Percentiles rank a stretch among this genome's conserved stretches.
Conservation (phyloP, 169 alveolate species). For the Besnoitia besnoiti region DNA sequence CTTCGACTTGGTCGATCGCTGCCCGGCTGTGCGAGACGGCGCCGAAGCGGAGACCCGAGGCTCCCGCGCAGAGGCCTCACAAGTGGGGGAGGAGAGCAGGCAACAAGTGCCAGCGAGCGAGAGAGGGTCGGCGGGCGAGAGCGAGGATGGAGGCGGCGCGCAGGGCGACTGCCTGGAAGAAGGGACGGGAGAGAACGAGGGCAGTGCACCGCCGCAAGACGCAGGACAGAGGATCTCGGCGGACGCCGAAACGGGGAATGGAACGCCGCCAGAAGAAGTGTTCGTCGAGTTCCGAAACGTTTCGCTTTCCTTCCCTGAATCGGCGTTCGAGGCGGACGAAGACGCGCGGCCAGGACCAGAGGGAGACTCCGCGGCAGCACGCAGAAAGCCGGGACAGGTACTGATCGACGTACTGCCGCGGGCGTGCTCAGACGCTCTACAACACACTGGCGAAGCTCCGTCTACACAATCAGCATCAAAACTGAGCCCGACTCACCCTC, state of each 20-base stretch:
- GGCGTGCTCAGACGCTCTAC: too few relatives aligned
- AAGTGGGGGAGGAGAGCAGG: neutral
- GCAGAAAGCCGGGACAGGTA: neutral
- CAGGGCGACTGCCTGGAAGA: neutral
- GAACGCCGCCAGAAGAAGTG: too few relatives aligned
- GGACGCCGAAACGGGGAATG: too few relatives aligned
- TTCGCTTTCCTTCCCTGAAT: neutral
- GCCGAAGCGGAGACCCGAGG: neutral
- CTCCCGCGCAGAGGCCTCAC: too few relatives aligned
- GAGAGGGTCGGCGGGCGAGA: too few relatives aligned
- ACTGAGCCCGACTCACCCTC: too few relatives aligned
- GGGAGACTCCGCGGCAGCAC: neutral
- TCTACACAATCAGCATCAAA: too few relatives aligned
- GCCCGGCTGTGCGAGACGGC: neutral
- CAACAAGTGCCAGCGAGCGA: neutral
- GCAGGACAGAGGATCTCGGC: neutral
- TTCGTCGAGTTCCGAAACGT: neutral
- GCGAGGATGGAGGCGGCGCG: neutral
- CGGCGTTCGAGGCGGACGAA: neutral
- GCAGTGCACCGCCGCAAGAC: too few relatives aligned
- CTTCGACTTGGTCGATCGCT: constrained; percentile 52
- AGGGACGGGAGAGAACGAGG: neutral
- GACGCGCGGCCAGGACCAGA: neutral
- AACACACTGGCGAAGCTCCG: too few relatives aligned
- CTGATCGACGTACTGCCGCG: too few relatives aligned